Evolutionary conservation across 805 yeast genomes (phyloP).

Genomic region (Wickerhamomyces bovis): DNA sequence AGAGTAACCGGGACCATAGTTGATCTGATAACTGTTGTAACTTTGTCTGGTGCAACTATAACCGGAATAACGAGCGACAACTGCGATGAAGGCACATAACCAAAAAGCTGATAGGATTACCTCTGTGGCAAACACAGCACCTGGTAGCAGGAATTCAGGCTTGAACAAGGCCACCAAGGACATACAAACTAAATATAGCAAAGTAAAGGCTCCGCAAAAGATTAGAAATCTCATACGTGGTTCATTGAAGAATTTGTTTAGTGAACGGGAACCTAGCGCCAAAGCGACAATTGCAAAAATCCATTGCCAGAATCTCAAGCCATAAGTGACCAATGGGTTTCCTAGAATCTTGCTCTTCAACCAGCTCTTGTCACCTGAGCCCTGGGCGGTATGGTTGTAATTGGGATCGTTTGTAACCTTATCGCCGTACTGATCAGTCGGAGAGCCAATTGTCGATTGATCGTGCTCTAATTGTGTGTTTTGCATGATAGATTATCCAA

Average conservation of each 20-base stretch:
- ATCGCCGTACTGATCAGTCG: constrained; percentile 14
- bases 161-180: constrained; percentile 13
- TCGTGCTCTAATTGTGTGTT: constrained; percentile 13
- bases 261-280: constrained; percentile 24
- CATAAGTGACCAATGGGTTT: constrained; percentile 11
- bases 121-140: constrained; percentile 24
- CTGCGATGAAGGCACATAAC: constrained; percentile 30
- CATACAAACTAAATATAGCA: constrained; percentile 24
- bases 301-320: constrained; percentile 21
- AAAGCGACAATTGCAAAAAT: constrained; percentile 24
- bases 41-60: constrained; percentile 19
- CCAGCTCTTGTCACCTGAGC: not conserved
- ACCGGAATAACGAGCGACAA: constrained; percentile 26
- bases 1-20: not conserved
- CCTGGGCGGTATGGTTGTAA: not conserved
- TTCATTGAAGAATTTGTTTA: constrained; percentile 21
- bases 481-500: not conserved
- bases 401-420: constrained; percentile 4
- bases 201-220: constrained; percentile 26
- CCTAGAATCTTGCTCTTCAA: not conserved
- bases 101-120: constrained; percentile 24
- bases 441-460: constrained; percentile 20
- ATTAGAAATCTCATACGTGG: constrained; percentile 27
- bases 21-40: constrained; percentile 15
- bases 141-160: constrained; percentile 21